Conservation (phyloP, 305 asterid species). For the Coffea humblotiana region DNA sequence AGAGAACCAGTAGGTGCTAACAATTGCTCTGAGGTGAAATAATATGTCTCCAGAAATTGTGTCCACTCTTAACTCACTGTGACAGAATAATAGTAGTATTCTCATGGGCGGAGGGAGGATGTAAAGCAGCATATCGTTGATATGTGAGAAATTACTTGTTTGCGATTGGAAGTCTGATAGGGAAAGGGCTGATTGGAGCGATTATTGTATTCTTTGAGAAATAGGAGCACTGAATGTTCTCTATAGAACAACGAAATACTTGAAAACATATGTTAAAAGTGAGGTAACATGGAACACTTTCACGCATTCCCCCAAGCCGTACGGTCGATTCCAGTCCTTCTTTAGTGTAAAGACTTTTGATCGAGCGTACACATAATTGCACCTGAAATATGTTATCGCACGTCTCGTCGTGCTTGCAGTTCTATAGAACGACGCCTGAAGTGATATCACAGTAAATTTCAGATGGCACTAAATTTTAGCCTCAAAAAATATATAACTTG, state of each 20-base stretch:
- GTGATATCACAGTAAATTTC: not conserved
- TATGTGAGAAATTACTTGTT: not conserved
- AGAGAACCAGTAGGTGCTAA: constrained; percentile 74
- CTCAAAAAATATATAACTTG: not conserved
- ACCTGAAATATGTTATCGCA: too few species aligned
- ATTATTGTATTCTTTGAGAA: not conserved
- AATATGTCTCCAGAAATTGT: constrained; percentile 6
- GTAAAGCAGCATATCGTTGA: not conserved
- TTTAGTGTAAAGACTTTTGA: too few species aligned
- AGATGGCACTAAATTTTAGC: not conserved
- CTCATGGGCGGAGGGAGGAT: not conserved
- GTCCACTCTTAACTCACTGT: not conserved
- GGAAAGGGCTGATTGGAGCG: not conserved
- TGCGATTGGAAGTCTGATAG: not conserved
- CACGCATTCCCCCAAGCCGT: not conserved
- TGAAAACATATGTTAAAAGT: not conserved
- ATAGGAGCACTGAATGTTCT: not conserved
- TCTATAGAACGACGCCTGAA: too few species aligned
- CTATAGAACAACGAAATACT: not conserved
- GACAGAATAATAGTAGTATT: not conserved
- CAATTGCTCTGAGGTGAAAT: constrained; percentile 71
- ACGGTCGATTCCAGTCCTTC: too few species aligned
- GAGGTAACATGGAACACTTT: not conserved
- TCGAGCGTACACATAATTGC: too few species aligned
- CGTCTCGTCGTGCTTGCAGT: too few species aligned